Evolutionary conservation across 116 monocot genomes (phyloP), one percentile per base, ranked within the genome.

Genomic region (Cymodocea nodosa): DNA sequence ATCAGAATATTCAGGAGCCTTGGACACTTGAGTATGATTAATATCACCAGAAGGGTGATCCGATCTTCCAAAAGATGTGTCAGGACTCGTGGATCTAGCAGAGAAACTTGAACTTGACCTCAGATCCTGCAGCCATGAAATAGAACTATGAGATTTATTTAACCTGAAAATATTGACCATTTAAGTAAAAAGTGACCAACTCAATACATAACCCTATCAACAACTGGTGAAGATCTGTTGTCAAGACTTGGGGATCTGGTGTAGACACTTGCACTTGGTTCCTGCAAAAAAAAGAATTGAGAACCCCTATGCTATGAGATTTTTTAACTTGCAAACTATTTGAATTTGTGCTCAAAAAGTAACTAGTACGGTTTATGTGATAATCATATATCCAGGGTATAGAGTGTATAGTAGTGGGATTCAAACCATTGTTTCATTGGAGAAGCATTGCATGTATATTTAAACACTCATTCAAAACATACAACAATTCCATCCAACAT

Each of bases 11-110:
- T 85, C 77, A 60, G 78, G 71, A 49, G 59, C 52, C 20, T 67
- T 68, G 15, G 68, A 50, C n/a, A 67, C 71, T 13, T 69, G 83
- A 63, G 23, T 63, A 25, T 74, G 80, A 25, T 78, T 71, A 50
- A 68, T 51, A 44, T 80, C 80, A 60, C 6, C 62, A 17, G 80
- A 75, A 48, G 76, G 63, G 53, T 77, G 70, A 63, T 87, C 82
- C 34, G 36, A 49, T 50, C 35, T 67, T 3, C 65, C 62, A 73
- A 83, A 80, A 71, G 83, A 53, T 69, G 68, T 19, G 30, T 66
- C 59, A 35, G 56, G 69, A 64, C 19, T 60, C 44, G 72, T 74
- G 5, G 68, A 73, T 35, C 59, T 64, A 52, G 59, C 16, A 25
- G 73, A 66, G 39, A 78, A 75, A 59, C 69, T 81, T 37, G 73